phyloP scores from a whole-genome alignment of 129 eudicot species.

The Arctium minus region DNA sequence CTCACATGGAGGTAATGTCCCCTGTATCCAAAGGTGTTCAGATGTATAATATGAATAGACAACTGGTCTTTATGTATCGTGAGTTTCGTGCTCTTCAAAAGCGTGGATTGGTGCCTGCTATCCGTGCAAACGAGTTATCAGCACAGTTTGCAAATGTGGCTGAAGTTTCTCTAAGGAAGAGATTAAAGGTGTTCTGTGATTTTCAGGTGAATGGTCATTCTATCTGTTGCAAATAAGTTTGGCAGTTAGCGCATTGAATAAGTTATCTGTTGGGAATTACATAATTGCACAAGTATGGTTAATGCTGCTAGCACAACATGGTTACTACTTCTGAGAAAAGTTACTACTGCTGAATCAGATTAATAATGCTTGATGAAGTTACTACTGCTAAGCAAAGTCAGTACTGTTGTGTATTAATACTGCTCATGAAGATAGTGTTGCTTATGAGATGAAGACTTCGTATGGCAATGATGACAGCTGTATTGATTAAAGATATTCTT shows the following conservation, averaged over 20 bases:
- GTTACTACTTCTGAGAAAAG: too few species aligned
- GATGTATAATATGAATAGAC: slow-evolving; percentile 71
- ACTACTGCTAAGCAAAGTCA: too few species aligned
- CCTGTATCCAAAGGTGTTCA: slow-evolving; percentile 81
- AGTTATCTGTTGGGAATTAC: too few species aligned
- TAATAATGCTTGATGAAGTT: too few species aligned
- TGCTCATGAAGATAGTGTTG: too few species aligned
- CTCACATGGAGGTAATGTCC: slow-evolving; percentile 93
- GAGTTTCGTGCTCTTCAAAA: slow-evolving; percentile 86
- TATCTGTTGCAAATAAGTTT: not conserved
- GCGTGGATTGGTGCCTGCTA: slow-evolving; percentile 73
- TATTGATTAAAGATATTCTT: too few species aligned
- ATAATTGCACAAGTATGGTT: too few species aligned
- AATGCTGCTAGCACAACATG: too few species aligned
- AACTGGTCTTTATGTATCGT: slow-evolving; percentile 77
- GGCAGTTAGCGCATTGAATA: not conserved
- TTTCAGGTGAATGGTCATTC: slow-evolving; percentile 55
- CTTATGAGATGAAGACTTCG: too few species aligned
- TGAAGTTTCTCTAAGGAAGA: slow-evolving; percentile 71
- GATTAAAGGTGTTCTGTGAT: slow-evolving; percentile 77
- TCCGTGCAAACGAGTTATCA: slow-evolving; percentile 77
- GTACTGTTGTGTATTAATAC: too few species aligned
- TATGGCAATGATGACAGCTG: too few species aligned
- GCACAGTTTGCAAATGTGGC: slow-evolving; percentile 70
- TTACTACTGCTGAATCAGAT: too few species aligned